Conservation (phyloP, 129 eudicot genomes). For the Chrysanthemum lavandulifolium region DNA sequence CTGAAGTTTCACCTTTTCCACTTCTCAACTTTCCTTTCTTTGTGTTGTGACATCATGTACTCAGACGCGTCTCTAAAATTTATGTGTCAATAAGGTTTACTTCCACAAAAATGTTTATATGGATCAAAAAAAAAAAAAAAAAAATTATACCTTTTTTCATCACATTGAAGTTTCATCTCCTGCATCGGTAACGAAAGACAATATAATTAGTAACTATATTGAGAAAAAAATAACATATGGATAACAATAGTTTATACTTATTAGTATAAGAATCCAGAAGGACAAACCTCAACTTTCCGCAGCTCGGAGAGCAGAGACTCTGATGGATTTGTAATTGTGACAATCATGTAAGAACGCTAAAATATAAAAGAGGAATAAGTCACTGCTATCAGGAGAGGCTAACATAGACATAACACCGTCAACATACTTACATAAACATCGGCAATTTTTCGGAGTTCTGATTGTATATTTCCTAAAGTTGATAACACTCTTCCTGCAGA, state of each 20-base stretch:
- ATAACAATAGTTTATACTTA: background rate
- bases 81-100: conserved; percentile 16
- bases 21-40: conserved; percentile 69
- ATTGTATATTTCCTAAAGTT: conserved; percentile 70
- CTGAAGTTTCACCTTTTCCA: conserved; percentile 66
- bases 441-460: conserved; percentile 74
- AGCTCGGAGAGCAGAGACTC: conserved; percentile 89
- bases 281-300: conserved; percentile 87
- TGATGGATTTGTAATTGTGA: conserved; percentile 87
- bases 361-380: conserved; percentile 31
- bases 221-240: background rate
- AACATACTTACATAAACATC: conserved; percentile 77
- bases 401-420: conserved; percentile 19
- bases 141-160: conserved; percentile 93
- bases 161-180: conserved; percentile 95
- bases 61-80: conserved; percentile 40
- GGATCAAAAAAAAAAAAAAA: background rate
- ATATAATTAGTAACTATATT: conserved; percentile 10
- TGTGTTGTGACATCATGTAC: conserved; percentile 66
- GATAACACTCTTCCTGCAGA: conserved; percentile 65
- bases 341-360: conserved; percentile 76
- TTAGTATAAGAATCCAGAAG: conserved; percentile 9
- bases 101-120: conserved; percentile 1
- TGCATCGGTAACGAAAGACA: conserved; percentile 44
- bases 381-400: conserved; percentile 20